These are phyloP conservation scores for Apiotrichum gracile DNA, from an alignment of 1,284 basidiomycete species.

Conservation along the genomic window DNA sequence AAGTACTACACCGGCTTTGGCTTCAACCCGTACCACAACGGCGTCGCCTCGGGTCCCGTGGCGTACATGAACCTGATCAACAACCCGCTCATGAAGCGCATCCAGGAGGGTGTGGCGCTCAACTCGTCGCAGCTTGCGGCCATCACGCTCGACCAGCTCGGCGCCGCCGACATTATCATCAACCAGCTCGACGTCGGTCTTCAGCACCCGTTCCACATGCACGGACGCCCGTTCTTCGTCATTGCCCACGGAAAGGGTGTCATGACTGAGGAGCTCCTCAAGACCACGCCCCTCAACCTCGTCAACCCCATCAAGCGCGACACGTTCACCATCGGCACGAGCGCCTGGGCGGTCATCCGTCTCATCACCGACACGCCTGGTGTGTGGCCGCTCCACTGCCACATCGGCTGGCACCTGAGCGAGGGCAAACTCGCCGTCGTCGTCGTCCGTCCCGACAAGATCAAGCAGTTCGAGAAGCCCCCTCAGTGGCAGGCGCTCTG, in stretches of 20 bases:
- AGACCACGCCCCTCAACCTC: conserved; percentile 21
- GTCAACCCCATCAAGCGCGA: conserved; percentile 45
- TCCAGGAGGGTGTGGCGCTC: conserved; percentile 20
- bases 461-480: conserved; percentile 8
- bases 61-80: conserved; percentile 30
- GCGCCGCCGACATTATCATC: conserved; percentile 18
- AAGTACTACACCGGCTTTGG: conserved; percentile 20
- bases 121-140: conserved; percentile 14
- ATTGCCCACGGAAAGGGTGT: conserved; percentile 37
- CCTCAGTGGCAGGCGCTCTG: conserved; percentile 17
- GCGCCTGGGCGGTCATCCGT: conserved; percentile 21
- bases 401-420: conserved; percentile 26
- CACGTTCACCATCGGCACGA: conserved; percentile 27
- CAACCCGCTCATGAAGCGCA: conserved; percentile 32
- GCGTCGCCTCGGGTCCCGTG: conserved; percentile 2
- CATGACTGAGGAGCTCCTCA: conserved; percentile 12
- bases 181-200: conserved; percentile 37
- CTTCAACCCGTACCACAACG: conserved; percentile 17
- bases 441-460: conserved; percentile 19
- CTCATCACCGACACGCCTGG: conserved; percentile 21
- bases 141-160: conserved; percentile 19
- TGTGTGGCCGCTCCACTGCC: conserved; percentile 27
- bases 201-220: conserved; percentile 46
- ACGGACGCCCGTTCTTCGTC: conserved; percentile 28
- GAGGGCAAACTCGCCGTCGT: conserved; percentile 13